Evolutionary conservation across 106 monocot species (phyloP), one percentile per base, ranked within the genome.

Genomic region (Narthecium ossifragum): DNA sequence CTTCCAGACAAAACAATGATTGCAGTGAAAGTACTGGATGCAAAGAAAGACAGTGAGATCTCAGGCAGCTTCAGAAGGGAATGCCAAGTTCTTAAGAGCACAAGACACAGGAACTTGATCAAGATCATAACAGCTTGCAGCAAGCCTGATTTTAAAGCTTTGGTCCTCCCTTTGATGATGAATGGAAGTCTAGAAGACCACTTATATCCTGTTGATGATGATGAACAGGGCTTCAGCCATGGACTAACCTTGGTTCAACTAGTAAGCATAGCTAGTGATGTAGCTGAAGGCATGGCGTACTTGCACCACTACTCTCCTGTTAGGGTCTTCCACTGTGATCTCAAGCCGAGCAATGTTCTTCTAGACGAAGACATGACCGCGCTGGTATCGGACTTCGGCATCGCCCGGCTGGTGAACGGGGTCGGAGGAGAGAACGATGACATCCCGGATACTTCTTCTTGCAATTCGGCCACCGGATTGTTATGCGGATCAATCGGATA

Each of bases 341-440:
- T 94, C 28, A 94, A 94, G 70, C 93, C 93, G 7, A 89, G 93
- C 83, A 94, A 94, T 39, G 89, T 94, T 54, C 85, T 94, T 21
- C 69, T 94, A 4, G 83, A 89, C 26, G 70, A 80, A 9, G 80
- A 94, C 33, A 80, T 89, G 77, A 85, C 77, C 1, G 93, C 85
- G 1, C n/a, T 94, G 9, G 83, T 94, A 2, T 59, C 93, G 0
- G 93, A 94, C 49, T 94, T 94, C 34, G 93, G 93, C 22, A 94
- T 89, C 8, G 57, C 93, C 3, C 74, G 69, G 60, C 45, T 94
- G 51, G 65, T 86, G 53, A 77, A 59, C 5, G 66, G 50, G n/a
- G 60, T 2, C 3, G 67, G 31, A 7, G 73, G 84, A 24, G 71
- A 64, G 2, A 46, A 27, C 18, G 18, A 15, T 27, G 47, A 31